Percentiles rank a stretch among this genome's conserved stretches.
phyloP scores from a whole-genome alignment of 2,329 filamentous ascomycete genomes.

The Fusarium chlamydosporum region DNA sequence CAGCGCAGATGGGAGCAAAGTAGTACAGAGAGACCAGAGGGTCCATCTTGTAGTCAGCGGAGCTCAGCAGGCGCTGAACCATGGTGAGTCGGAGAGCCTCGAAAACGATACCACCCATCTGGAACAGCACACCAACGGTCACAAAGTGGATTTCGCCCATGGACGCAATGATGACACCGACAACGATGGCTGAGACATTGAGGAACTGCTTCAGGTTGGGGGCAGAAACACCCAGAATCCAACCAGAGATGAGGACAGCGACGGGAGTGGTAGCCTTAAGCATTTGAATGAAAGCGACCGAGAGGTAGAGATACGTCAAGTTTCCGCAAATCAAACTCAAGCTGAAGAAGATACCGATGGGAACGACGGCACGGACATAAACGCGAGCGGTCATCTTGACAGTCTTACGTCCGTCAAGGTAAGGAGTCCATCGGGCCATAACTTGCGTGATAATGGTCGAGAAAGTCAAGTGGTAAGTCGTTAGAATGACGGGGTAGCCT shows the following conservation, averaged over 20 bases:
- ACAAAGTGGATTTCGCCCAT: slow-evolving; percentile 97
- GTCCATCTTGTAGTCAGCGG: slow-evolving; percentile 92
- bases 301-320: slow-evolving; percentile 93
- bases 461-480: slow-evolving; percentile 95
- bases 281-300: slow-evolving; percentile 99
- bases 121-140: slow-evolving; percentile 82
- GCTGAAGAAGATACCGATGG: slow-evolving; percentile 96
- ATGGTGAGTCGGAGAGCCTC: slow-evolving; percentile 87
- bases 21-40: slow-evolving; percentile 91
- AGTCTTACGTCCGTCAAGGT: slow-evolving; percentile 94
- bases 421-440: slow-evolving; percentile 87
- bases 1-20: slow-evolving; percentile 86
- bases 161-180: slow-evolving; percentile 95
- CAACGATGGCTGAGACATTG: slow-evolving; percentile 94
- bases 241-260: slow-evolving; percentile 89
- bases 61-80: slow-evolving; percentile 86
- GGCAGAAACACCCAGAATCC: slow-evolving; percentile 86
- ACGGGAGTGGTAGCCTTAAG: slow-evolving; percentile 98
- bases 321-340: slow-evolving; percentile 97
- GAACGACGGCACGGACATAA: slow-evolving; percentile 92
- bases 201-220: slow-evolving; percentile 88
- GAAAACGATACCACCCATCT: slow-evolving; percentile 82
- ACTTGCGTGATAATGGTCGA: slow-evolving; percentile 95
- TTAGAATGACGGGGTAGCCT: slow-evolving; percentile 85
- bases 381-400: slow-evolving; percentile 97